Base-by-base conservation (phyloP, 495 filamentous ascomycete species). In the Xylaria flabelliformis region DNA sequence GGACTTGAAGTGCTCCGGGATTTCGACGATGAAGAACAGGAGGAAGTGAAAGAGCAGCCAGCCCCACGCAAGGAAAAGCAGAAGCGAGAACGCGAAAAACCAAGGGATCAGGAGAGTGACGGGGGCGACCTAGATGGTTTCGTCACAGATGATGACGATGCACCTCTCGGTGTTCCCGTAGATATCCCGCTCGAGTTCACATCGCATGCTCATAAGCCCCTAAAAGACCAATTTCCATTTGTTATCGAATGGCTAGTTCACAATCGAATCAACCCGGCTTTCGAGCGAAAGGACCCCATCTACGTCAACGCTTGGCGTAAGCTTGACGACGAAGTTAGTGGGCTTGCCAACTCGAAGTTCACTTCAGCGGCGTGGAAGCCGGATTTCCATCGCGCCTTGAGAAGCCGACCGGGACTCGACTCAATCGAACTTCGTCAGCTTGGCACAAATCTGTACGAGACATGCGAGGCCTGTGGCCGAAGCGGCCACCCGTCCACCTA, bases 241-340 rank as follows among this genome's bases (percentile, higher is more conserved):
- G 92, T 88, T 0, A 84, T 97, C 0, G 92, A 93, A 79, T 97
- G 93, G 93, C 90, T 95, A 80, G 89, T 97, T 2, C 89, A 85
- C 41, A 81, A 81, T 75, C 90, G 91, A 71, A 82, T 97, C 51
- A 91, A 95, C 73, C 93, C 93, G 2, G 90, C 86, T 0, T 97
- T 95, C 74, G 82, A 86, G 4, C 85, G 89, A 24, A 82, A 87
- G 2, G 89, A 93, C 67, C 81, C 84, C 3, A 80, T 94, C 12
- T 97, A 94, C 74, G 70, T 83, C 32, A 84, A 93, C 32, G 91
- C 93, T 0, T 95, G 95, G 80, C 80, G 80, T 34, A 95, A 94
- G 73, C 82, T 97, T 0, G 87, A 93, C 70, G 88, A 92, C 72
- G 91, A 94, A 75, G 88, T 93, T 56, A 83, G 85, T 17, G 91